Base-by-base conservation (phyloP, 805 yeast species). In the Dipodascus albidus region DNA sequence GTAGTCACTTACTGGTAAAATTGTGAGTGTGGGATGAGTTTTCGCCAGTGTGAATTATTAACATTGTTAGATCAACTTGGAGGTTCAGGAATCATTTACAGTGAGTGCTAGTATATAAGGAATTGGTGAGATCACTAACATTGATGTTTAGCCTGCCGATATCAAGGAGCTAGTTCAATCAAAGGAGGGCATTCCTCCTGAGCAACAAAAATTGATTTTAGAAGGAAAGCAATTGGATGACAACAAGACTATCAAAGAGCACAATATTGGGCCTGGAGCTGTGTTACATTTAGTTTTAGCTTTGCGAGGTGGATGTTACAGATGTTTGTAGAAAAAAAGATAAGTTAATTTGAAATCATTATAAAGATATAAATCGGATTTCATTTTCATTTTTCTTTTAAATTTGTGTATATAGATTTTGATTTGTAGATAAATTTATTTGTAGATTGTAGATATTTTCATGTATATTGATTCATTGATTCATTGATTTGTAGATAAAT, bases 181-280 rank as follows among this genome's bases (percentile, higher is more conserved):
- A 64, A 87, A 87, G 62, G 98, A 91, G 67, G 99, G 98, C 1
- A 91, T 91, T 53, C 96, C 98, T 1, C 97, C 98, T 9, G 81
- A 86, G 27, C 99, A 91, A 70, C 99, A 93, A 70, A 80, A 96
- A 60, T 80, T 91, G 59, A 83, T 91, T 62, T 88, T 79, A 70
- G 82, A 85, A 53, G 99, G 99, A 20, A 86, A 87, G 60, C 97
- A 91, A 72, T 78, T 91, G 84, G 84, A 85, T 60, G 98, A 91
- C 65, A 86, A 84, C 21, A 75, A 80, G 62, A 79, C 93, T 1
- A 81, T 88, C 3, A 79, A 74, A 50, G 79, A 76, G 52, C 83
- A 86, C 57, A 86, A 87, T n/a, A 77, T 91, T 42, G 80, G 74
- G 53, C 85, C 95, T 1, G 98, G 97, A 11, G 79, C 91, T 47